phyloP scores from a whole-genome alignment of 2,329 filamentous ascomycete genomes.

The Beauveria varroae region DNA sequence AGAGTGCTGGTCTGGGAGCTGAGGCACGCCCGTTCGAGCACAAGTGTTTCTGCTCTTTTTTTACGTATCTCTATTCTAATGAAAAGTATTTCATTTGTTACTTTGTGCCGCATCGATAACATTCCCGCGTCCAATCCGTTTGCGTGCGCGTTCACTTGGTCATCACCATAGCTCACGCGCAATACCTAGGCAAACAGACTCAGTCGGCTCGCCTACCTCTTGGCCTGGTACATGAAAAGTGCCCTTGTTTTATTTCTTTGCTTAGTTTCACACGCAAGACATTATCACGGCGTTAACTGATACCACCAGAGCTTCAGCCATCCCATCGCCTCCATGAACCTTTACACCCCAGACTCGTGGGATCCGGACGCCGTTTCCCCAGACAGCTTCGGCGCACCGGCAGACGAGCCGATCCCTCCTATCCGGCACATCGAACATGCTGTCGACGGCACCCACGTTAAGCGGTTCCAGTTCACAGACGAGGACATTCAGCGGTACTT shows the following conservation, averaged over 20 bases:
- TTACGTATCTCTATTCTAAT: neutral
- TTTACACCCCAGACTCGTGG: neutral
- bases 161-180: neutral
- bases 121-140: neutral
- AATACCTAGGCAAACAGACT: neutral
- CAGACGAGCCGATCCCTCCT: slow-evolving; percentile 11
- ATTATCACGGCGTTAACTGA: neutral
- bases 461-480: slow-evolving; percentile 23
- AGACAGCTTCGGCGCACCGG: neutral
- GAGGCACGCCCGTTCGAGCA: neutral
- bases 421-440: neutral
- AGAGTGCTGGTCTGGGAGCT: too few species aligned
- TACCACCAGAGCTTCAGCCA: neutral
- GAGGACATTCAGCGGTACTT: slow-evolving; percentile 23
- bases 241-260: neutral
- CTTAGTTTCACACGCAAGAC: neutral
- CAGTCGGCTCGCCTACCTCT: neutral
- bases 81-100: neutral
- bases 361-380: neutral
- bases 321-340: neutral
- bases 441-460: slow-evolving; percentile 13
- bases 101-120: neutral
- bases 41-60: neutral
- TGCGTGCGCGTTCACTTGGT: neutral
- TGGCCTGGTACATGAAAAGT: neutral